Conservation (phyloP, 495 filamentous ascomycete species). For the Neurospora tetraspora region DNA sequence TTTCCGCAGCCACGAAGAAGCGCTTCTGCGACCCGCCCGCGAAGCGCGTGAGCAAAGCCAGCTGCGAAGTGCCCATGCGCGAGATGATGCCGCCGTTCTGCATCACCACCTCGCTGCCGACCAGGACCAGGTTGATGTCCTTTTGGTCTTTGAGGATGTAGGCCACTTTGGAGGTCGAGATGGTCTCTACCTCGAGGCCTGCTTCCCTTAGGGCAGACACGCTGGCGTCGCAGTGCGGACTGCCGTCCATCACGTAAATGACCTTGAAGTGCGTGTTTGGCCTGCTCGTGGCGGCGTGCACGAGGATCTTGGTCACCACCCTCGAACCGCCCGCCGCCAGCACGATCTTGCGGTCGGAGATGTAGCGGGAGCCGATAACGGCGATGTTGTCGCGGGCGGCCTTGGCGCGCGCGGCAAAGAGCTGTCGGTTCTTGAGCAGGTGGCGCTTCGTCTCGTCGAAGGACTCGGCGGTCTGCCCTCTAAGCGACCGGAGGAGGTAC, state of each 20-base stretch:
- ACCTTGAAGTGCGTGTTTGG: conserved; percentile 59
- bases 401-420: conserved; percentile 85
- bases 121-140: conserved; percentile 69
- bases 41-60: conserved; percentile 70
- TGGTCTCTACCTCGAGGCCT: conserved; percentile 75
- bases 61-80: conserved; percentile 83
- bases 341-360: conserved; percentile 66
- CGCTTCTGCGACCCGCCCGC: conserved; percentile 50
- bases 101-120: conserved; percentile 89
- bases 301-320: conserved; percentile 68
- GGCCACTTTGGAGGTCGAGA: conserved; percentile 64
- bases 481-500: conserved; percentile 62
- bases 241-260: conserved; percentile 64
- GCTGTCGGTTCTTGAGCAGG: conserved; percentile 67
- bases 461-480: conserved; percentile 39
- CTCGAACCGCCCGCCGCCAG: conserved; percentile 81
- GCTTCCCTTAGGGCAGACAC: conserved; percentile 59
- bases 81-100: conserved; percentile 90
- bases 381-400: conserved; percentile 76
- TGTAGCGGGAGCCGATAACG: conserved; percentile 60
- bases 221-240: conserved; percentile 42
- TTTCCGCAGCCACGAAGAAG: conserved; percentile 88
- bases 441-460: conserved; percentile 78
- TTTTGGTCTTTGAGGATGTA: conserved; percentile 62
- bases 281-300: conserved; percentile 55